These are phyloP conservation scores for Chloranthus sessilifolius DNA, from an alignment of 164 flowering plant species.

Conservation along the genomic window DNA sequence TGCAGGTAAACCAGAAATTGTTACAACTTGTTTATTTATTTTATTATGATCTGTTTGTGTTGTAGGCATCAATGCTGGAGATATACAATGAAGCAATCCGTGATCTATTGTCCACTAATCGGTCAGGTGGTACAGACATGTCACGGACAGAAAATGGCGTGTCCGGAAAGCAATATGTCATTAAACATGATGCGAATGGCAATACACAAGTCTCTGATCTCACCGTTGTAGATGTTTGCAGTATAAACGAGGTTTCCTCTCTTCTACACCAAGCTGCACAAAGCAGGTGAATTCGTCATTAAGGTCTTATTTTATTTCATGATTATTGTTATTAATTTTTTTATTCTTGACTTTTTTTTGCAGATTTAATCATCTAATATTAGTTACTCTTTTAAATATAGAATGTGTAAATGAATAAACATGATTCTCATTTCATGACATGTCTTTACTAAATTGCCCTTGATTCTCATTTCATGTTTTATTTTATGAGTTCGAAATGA, in stretches of 20 bases:
- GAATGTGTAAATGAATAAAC: too few species aligned
- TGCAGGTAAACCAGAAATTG: too few species aligned
- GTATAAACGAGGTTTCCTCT: slow-evolving; percentile 72
- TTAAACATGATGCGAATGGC: slow-evolving; percentile 89
- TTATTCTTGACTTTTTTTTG: too few species aligned
- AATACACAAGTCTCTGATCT: slow-evolving; percentile 89
- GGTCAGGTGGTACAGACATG: slow-evolving; percentile 29
- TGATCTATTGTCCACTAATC: slow-evolving; percentile 61
- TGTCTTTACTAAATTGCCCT: too few species aligned
- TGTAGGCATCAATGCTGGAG: slow-evolving; percentile 91
- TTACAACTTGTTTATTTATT: too few species aligned
- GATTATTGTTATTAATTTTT: neutral
- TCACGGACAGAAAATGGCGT: slow-evolving; percentile 35
- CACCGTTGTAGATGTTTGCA: slow-evolving; percentile 79
- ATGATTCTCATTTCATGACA: too few species aligned
- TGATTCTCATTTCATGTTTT: too few species aligned
- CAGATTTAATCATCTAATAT: too few species aligned
- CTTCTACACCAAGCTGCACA: slow-evolving; percentile 84
- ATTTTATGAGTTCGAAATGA: too few species aligned
- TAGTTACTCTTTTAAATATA: too few species aligned
- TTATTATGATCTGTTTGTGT: neutral
- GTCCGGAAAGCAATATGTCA: slow-evolving; percentile 60
- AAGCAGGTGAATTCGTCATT: slow-evolving; percentile 60
- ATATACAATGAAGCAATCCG: slow-evolving; percentile 93
- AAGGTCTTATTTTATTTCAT: too few species aligned